A percentile compares a stretch with the other conserved stretches of the same genome.
These are phyloP conservation scores for Mycosphaerella arachidis DNA, from an alignment of 2,329 filamentous ascomycete species.

Conservation along the genomic window DNA sequence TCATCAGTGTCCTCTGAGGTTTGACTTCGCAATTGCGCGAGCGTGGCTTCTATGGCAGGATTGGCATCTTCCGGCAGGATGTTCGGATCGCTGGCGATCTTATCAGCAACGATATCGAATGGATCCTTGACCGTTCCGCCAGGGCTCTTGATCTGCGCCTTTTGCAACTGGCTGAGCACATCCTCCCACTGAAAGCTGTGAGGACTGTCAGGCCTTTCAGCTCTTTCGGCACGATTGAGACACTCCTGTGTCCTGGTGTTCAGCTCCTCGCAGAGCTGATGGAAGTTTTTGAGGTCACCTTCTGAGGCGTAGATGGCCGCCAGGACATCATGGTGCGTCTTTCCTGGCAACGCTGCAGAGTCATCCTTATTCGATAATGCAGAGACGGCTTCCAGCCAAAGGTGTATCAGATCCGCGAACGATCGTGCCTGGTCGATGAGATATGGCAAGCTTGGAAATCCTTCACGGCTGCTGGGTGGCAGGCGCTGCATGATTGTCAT, in stretches of 20 bases:
- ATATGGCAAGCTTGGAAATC: constrained; percentile 88
- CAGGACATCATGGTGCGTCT: constrained; percentile 32
- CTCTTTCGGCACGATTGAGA: constrained; percentile 49
- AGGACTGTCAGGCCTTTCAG: constrained; percentile 47
- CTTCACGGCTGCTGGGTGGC: constrained; percentile 75
- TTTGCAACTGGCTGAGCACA: constrained; percentile 44
- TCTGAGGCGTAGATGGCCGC: constrained; percentile 33
- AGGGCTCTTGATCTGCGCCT: constrained; percentile 17
- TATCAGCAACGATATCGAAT: constrained; percentile 25
- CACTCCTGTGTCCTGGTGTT: constrained; percentile 48
- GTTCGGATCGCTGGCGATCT: constrained; percentile 27
- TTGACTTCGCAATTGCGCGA: constrained; percentile 17
- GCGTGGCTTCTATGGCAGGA: constrained; percentile 26
- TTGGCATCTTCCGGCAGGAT: constrained; percentile 25
- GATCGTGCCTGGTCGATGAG: constrained; percentile 84
- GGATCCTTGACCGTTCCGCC: constrained; percentile 27
- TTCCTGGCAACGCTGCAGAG: constrained; percentile 15
- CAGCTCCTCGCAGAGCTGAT: constrained; percentile 46
- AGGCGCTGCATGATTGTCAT: constrained; percentile 82
- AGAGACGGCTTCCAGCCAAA: constrained; percentile 63
- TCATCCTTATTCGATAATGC: constrained; percentile 17
- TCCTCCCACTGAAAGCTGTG: constrained; percentile 51
- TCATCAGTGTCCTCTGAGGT: constrained; percentile 21
- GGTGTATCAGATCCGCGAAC: constrained; percentile 74
- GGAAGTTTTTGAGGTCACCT: constrained; percentile 47